Evolutionary conservation across 2,329 filamentous ascomycete species (phyloP), one percentile per base, ranked within the genome.

Genomic region (Pezicula carpinea): DNA sequence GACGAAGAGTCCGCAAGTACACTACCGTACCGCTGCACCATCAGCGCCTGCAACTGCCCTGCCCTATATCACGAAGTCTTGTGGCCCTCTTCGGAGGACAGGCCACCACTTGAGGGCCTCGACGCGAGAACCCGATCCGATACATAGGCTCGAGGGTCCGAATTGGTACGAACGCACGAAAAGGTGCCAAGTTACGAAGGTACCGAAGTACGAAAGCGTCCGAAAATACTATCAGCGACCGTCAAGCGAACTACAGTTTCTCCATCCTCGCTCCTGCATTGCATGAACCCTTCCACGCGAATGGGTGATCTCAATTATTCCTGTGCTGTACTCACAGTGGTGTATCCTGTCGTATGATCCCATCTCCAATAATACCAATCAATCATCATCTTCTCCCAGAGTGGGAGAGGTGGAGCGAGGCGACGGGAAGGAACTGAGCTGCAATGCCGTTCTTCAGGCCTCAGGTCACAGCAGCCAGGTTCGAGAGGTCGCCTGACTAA

Each of bases 11-110:
- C 35, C 6, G 35, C 18, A 15, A n/a, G 13, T 11, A 17, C 18
- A n/a, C 17, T 15, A 13, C 18, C 35, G 7, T 13, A 6, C 21
- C 35, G 10, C 35, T 18, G 8, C 4, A 18, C 4, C 35, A 13
- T 11, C 29, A 32, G 29, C 14, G 18, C n/a, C 19, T 39, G 36
- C 36, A 18, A 8, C 11, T n/a, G 15, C n/a, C 35, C 38, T 40
- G 38, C 38, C 38, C 38, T 40, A 40, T 40, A 40, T 29, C 19
- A 29, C 38, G 11, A 40, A 19, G 26, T 40, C 38, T 19, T 23
- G 22, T 15, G 15, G 38, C 38, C 22, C 26, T 22, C 4, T 14
- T 10, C 11, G 38, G 35, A 2, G 8, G 10, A 21, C 21, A 8
- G n/a, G 22, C 38, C 15, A 13, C 17, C 21, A 11, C 15, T n/a